Evolutionary conservation across 164 flowering plant genomes (phyloP).

Genomic region (Cinnamomum chago): DNA sequence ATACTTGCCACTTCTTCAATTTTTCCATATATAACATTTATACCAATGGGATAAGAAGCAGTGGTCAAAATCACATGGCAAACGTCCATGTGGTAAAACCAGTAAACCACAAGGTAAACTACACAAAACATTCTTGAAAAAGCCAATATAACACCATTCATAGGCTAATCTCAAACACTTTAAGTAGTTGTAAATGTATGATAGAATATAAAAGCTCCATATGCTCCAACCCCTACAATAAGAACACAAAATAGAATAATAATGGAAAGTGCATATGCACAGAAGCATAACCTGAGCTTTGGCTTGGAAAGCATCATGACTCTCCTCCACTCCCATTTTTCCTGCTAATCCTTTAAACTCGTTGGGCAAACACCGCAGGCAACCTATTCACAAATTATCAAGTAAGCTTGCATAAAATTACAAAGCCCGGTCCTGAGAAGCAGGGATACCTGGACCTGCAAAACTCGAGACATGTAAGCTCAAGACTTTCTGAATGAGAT

Average conservation of each 20-base stretch:
- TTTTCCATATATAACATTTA: too few relatives aligned
- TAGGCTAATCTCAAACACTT: too few relatives aligned
- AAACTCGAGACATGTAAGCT: constrained; percentile 45
- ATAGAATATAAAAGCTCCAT: neutral
- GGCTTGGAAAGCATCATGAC: neutral
- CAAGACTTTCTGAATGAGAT: neutral
- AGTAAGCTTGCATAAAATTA: constrained; percentile 36
- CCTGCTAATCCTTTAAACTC: neutral
- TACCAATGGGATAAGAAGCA: too few relatives aligned
- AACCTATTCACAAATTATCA: constrained; percentile 37
- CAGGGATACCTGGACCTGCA: constrained; percentile 79
- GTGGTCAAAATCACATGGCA: too few relatives aligned
- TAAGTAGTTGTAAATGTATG: neutral
- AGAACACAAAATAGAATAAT: neutral
- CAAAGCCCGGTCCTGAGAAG: constrained; percentile 27
- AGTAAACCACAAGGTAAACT: too few relatives aligned
- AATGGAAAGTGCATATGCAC: neutral
- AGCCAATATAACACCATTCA: too few relatives aligned
- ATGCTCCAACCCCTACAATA: too few relatives aligned
- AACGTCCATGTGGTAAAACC: too few relatives aligned
- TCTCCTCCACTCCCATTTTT: neutral
- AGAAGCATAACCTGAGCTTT: neutral
- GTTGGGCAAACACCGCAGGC: constrained; percentile 1
- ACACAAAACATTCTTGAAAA: too few relatives aligned
- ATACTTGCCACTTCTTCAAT: too few relatives aligned